Base-by-base conservation (phyloP, 257 asterid genomes). In the Nicotiana paniculata region DNA sequence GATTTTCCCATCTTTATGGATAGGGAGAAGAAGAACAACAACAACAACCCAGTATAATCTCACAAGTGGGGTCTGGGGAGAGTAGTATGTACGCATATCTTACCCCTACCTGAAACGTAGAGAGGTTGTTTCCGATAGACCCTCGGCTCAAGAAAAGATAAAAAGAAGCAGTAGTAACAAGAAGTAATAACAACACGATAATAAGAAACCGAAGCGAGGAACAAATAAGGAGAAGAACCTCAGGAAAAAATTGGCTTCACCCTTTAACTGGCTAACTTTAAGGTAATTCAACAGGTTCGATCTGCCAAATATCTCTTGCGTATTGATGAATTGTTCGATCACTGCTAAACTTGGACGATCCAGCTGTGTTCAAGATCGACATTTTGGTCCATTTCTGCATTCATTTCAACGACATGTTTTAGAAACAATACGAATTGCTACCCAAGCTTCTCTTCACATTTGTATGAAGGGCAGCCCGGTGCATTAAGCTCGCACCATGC, bases 361-460 rank as follows among this genome's bases (percentile, higher is more conserved):
- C 97, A 30, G 97, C 94, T 46, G 97, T 91, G 69, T 94, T 94
- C 91, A 94, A 51, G 86, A 94, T 94, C 30, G 97, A 93, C 97
- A 93, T 94, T 83, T 86, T 89, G 57, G 98, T 93, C 97, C 98
- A 94, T 87, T 83, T 89, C 95, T 92, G 93, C 89, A 68, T 70
- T 74, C 62, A 51, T 74, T 74, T 7, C 24, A 3, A 16, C 53
- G 58, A 32, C 12, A 74, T 74, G 79, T 28, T 46, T 48, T 51
- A 48, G 63, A 48, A 48, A 48, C 53, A 68, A 9, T 3, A 17
- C 16, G 4, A 68, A 35, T 16, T 0, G 39, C 15, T 24, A 74
- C 43, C 7, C 39, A 5, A 65, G 48, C 2, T 28, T 64, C 39
- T 64, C 10, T 28, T 64, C n/a, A 5, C 9, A 5, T 12, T 63